Conservation (phyloP, 129 eudicot species). For the Pulicaria dysenterica region DNA sequence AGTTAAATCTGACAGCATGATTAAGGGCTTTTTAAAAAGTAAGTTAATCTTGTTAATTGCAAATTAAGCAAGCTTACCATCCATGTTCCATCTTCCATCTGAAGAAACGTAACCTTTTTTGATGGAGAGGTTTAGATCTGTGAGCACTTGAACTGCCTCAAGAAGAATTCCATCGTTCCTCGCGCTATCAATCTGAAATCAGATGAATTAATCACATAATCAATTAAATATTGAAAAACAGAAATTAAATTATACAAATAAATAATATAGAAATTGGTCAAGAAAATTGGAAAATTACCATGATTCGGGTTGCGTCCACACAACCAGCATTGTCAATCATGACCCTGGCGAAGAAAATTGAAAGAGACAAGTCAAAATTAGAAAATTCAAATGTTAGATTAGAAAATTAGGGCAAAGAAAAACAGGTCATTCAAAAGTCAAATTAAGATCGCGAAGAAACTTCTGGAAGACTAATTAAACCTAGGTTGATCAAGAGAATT, state of each 20-base stretch:
- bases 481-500: neutral
- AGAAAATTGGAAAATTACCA: conserved; percentile 47
- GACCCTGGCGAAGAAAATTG: conserved; percentile 53
- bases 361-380: conserved; percentile 24
- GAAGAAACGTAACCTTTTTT: conserved; percentile 92
- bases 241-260: no score
- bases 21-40: conserved; percentile 12
- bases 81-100: conserved; percentile 99
- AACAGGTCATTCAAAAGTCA: conserved; percentile 35
- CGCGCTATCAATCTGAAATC: conserved; percentile 75
- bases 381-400: conserved; percentile 24
- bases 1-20: conserved; percentile 24
- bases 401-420: conserved; percentile 1
- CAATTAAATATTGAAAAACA: neutral
- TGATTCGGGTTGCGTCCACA: conserved; percentile 66
- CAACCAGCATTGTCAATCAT: conserved; percentile 92
- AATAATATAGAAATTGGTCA: neutral
- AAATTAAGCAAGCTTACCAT: conserved; percentile 47
- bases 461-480: conserved; percentile 28
- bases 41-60: neutral
- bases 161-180: conserved; percentile 87
- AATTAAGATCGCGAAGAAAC: conserved; percentile 18
- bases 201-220: conserved; percentile 10
- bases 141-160: conserved; percentile 90
- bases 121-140: conserved; percentile 86